Evolutionary conservation across 78 protist species (phyloP).

Genomic region (Thecamonas trahens): DNA sequence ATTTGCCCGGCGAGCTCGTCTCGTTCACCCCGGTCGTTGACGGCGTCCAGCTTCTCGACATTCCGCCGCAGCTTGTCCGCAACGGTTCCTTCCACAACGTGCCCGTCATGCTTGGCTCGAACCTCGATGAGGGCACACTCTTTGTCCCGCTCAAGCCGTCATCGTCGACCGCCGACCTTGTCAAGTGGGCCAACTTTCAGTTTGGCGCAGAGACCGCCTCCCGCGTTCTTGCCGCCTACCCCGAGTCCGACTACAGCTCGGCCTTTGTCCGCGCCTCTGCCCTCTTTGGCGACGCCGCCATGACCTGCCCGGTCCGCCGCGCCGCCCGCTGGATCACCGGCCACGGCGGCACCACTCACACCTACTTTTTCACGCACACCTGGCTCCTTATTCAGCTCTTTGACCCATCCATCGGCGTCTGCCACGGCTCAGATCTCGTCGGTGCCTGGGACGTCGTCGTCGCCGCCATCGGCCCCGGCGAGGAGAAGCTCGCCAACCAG

Average conservation of each 20-base stretch:
- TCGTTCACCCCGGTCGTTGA: constrained; percentile 9
- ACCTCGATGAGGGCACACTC: not conserved
- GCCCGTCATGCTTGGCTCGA: constrained; percentile 10
- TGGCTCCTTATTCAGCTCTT: not conserved
- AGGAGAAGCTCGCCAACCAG: not conserved
- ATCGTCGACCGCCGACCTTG: not conserved
- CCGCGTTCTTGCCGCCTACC: not conserved
- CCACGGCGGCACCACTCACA: not conserved
- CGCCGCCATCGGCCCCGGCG: not conserved
- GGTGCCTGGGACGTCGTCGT: too few relatives aligned
- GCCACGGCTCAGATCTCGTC: too few relatives aligned
- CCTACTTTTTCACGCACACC: not conserved
- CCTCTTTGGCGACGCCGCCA: not conserved
- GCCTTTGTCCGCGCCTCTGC: not conserved
- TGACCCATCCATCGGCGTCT: too few relatives aligned
- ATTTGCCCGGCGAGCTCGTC: not conserved
- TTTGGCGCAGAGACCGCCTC: not conserved
- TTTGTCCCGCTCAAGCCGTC: not conserved
- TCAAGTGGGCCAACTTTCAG: not conserved
- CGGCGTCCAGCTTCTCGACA: constrained; percentile 5
- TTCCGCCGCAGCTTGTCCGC: not conserved
- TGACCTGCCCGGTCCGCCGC: too few relatives aligned
- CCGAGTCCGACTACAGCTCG: not conserved
- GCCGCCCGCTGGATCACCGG: too few relatives aligned
- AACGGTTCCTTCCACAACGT: not conserved